Evolutionary conservation across 176 grass and related monocot genomes (phyloP).

Genomic region (Carex pumila): DNA sequence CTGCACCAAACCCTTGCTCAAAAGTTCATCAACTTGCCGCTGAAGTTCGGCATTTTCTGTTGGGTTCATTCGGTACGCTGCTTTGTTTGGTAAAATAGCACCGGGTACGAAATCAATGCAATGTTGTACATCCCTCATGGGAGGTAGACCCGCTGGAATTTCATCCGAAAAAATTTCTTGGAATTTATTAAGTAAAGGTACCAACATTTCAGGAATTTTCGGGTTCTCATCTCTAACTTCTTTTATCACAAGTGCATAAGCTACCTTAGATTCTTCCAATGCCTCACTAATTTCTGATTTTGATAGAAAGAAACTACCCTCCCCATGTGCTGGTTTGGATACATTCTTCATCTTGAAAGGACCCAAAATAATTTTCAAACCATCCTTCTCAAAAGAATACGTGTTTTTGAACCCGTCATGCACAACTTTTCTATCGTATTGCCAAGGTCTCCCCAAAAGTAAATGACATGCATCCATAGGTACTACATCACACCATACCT

Average conservation of each 20-base stretch:
- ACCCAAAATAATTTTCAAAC: neutral
- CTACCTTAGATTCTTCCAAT: neutral
- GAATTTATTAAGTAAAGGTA: too few relatives aligned
- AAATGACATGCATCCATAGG: neutral
- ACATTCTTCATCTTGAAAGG: neutral
- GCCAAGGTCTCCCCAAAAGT: neutral
- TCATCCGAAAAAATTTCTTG: too few relatives aligned
- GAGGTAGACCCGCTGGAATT: too few relatives aligned
- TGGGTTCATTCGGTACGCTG: neutral
- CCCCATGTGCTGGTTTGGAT: too few relatives aligned
- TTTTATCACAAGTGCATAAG: neutral
- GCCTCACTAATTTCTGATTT: neutral
- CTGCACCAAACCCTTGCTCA: neutral
- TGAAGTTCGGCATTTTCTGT: neutral
- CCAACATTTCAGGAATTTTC: neutral
- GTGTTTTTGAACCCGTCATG: neutral
- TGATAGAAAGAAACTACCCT: too few relatives aligned
- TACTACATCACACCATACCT: conserved; percentile 1
- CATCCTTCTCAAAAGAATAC: neutral
- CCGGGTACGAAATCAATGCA: neutral
- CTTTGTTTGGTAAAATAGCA: neutral
- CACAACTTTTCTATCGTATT: neutral
- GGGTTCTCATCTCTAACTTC: neutral
- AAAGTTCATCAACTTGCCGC: neutral
- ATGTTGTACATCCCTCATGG: too few relatives aligned